Conservation (phyloP, 805 yeast genomes). For the Maudiozyma bulderi region DNA sequence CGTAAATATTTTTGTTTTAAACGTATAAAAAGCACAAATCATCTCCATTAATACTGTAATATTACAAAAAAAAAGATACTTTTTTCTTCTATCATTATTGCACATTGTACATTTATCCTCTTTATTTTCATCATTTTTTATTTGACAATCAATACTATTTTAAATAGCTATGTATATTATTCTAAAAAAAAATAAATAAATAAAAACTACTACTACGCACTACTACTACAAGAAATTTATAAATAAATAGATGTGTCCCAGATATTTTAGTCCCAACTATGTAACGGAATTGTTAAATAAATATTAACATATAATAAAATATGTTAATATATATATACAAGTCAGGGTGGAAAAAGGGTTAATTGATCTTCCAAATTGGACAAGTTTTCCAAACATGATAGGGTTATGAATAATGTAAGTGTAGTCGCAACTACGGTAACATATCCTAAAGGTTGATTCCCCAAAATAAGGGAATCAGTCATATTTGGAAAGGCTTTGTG, state of each 20-base stretch:
- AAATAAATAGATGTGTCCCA: slow-evolving; percentile 12
- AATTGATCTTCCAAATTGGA: slow-evolving; percentile 25
- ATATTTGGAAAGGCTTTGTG: slow-evolving; percentile 23
- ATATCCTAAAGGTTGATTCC: slow-evolving; percentile 12
- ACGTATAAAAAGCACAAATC: no score
- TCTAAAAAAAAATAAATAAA: neutral
- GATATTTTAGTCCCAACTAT: slow-evolving; percentile 28
- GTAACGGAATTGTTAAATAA: slow-evolving; percentile 10
- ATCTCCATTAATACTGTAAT: no score
- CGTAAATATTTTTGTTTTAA: no score
- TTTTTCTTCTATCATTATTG: no score
- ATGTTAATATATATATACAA: slow-evolving; percentile 10
- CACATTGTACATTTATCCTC: neutral
- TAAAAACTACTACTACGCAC: neutral
- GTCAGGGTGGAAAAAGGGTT: slow-evolving; percentile 31
- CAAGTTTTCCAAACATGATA: slow-evolving; percentile 27
- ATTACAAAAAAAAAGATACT: no score
- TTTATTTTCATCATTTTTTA: neutral
- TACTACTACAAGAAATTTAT: neutral
- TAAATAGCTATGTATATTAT: neutral
- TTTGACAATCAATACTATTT: neutral
- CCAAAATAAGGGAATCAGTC: neutral
- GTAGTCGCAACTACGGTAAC: slow-evolving; percentile 29
- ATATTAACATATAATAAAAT: neutral
- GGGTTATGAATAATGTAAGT: slow-evolving; percentile 24